Evolutionary conservation across 108 stramenopile species (phyloP).

Genomic region (Fragilariopsis cylindrus): DNA sequence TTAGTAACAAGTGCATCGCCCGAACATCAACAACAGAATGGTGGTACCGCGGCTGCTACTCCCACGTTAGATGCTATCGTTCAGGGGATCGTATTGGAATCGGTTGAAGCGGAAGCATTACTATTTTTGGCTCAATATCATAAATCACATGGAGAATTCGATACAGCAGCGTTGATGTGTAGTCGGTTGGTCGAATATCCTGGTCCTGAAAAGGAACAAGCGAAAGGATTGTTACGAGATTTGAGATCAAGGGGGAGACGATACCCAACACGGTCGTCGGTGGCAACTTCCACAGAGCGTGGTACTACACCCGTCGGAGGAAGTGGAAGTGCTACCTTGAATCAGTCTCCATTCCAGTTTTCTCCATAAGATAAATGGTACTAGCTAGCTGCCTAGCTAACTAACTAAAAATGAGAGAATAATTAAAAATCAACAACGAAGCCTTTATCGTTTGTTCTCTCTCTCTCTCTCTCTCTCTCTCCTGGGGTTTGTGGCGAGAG

Average conservation of each 20-base stretch:
- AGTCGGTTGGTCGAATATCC: constrained; percentile 89
- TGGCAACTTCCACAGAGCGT: neutral
- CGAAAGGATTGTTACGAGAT: constrained; percentile 89
- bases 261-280: neutral
- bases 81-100: constrained; percentile 75
- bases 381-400: neutral
- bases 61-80: constrained; percentile 59
- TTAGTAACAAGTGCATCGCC: constrained; percentile 48
- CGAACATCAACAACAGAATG: constrained; percentile 12
- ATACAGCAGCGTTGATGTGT: constrained; percentile 78
- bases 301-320: neutral
- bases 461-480: too few relatives aligned
- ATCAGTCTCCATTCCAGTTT: constrained; percentile 1
- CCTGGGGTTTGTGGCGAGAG: too few relatives aligned
- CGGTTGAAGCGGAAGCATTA: constrained; percentile 87
- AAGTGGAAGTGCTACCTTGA: neutral
- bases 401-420: neutral
- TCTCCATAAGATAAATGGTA: neutral
- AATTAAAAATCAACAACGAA: too few relatives aligned
- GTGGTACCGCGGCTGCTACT: constrained; percentile 5
- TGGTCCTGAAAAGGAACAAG: constrained; percentile 94
- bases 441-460: too few relatives aligned
- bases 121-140: constrained; percentile 87
- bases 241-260: constrained; percentile 54
- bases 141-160: constrained; percentile 73